phyloP scores from a whole-genome alignment of 768 basidiomycete species.

The Phanerochaete sordida region DNA sequence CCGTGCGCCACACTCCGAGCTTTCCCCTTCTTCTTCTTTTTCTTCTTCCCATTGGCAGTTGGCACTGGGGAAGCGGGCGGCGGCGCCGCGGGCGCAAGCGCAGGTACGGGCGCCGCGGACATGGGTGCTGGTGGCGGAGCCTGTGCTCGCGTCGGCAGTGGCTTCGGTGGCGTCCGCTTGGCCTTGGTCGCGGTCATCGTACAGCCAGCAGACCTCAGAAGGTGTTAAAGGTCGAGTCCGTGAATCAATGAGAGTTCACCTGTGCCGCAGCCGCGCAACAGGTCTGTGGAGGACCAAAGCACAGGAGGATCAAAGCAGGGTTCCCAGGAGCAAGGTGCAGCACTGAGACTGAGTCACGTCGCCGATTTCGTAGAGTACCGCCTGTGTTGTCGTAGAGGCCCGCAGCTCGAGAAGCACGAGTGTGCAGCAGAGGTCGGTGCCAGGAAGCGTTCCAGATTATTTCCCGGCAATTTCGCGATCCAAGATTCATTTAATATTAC shows the following conservation, averaged over 20 bases:
- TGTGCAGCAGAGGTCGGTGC: background rate
- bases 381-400: background rate
- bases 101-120: background rate
- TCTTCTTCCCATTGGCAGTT: slow-evolving; percentile 32
- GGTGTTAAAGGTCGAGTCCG: background rate
- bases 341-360: background rate
- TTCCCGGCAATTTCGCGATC: background rate
- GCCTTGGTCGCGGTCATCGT: slow-evolving; percentile 21
- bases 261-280: background rate
- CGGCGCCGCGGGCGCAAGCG: slow-evolving; percentile 2
- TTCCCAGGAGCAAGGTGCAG: background rate
- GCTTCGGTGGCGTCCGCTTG: slow-evolving; percentile 12
- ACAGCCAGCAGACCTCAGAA: background rate
- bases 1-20: slow-evolving; percentile 25
- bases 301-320: background rate
- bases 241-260: background rate
- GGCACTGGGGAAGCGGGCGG: slow-evolving; percentile 11
- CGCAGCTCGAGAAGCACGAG: background rate
- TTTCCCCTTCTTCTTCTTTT: slow-evolving; percentile 46
- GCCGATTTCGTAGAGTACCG: background rate
- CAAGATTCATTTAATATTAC: background rate
- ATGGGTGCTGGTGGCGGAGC: background rate
- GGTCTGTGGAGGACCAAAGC: background rate
- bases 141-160: background rate
- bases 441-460: background rate